Base-by-base conservation (phyloP, 495 filamentous ascomycete genomes). In the Aspergillus diversus region DNA sequence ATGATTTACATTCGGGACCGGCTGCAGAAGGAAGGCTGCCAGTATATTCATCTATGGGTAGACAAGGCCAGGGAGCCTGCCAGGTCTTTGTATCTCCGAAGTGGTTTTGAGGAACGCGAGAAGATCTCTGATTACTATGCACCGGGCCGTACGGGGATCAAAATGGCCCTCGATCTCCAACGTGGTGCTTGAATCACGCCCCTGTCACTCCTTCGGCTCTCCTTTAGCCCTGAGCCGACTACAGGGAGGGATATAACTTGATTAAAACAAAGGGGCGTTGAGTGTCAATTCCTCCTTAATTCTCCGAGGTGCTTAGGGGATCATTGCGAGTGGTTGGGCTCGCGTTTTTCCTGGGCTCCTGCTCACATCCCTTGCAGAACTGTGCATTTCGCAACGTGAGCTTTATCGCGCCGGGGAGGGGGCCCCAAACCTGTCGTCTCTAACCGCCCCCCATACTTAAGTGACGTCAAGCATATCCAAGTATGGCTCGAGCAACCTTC, bases 31-130 rank as follows among this genome's bases (percentile, higher is more conserved):
- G 81, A 84, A 67, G 82, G 83, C 54, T 84, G 85, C 69, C 74
- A 76, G 52, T 78, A 71, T 47, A 79, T 88, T 43, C 80, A 87
- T 55, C 71, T 87, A 53, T 89, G 85, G 86, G 86, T 87, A 32
- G 86, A 89, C 66, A 77, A 81, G 73, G 75, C 65, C 47, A 81
- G 83, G 64, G 69, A 73, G 32, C 71, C 80, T 58, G 83, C 86
- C 5, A 73, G 81, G 54, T 69, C 69, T 49, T 59, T 89, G 57
- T 89, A 88, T 73, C 33, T 59, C 11, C 70, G 73, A 7, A 74
- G 67, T 69, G 84, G 80, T 55, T 89, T 87, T 67, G 67, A 80
- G 62, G 78, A 85, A 71, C 74, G 71, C 8, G 81, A 84, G 55
- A 71, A 74, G 57, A 77, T 85, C 56, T 66, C 75, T 57, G 77